Conservation (phyloP, 176 grass and related monocot species). For the Raddia distichophylla region DNA sequence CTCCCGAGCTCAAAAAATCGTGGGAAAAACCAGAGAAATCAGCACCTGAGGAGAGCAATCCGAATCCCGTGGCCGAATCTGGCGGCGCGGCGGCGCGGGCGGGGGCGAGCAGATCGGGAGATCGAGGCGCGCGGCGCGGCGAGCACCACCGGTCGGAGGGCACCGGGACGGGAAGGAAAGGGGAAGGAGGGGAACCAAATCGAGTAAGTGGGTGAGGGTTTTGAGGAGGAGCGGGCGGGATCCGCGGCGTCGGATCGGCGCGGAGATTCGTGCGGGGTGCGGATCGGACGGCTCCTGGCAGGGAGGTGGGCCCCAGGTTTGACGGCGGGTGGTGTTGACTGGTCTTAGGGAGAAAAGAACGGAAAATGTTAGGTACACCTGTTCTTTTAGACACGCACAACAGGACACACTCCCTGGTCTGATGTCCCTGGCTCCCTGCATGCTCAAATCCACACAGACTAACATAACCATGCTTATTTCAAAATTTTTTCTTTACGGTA, state of each 20-base stretch:
- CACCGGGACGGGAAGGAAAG: not conserved
- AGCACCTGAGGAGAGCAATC: slow-evolving; percentile 28
- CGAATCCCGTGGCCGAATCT: not conserved
- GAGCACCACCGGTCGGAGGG: slow-evolving; percentile 26
- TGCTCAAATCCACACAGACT: too few species aligned
- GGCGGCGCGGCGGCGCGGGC: not conserved
- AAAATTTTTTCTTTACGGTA: too few species aligned
- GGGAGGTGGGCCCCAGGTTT: slow-evolving; percentile 31
- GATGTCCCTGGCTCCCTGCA: too few species aligned
- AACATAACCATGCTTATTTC: too few species aligned
- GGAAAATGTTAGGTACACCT: slow-evolving; percentile 59
- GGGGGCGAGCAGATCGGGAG: slow-evolving; percentile 52
- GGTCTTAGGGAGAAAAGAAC: slow-evolving; percentile 30
- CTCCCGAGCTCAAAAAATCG: slow-evolving; percentile 17
- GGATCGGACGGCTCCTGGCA: not conserved
- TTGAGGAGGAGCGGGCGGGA: slow-evolving; percentile 26
- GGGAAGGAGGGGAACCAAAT: not conserved
- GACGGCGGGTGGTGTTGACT: slow-evolving; percentile 51
- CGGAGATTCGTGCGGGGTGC: not conserved
- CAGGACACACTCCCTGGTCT: not conserved
- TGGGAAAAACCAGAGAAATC: not conserved
- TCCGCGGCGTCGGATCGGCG: not conserved
- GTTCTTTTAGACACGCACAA: slow-evolving; percentile 30
- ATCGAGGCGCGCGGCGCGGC: slow-evolving; percentile 40
- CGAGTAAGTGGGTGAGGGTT: slow-evolving; percentile 51